Conservation (phyloP, 768 basidiomycete genomes). For the Amanita molliuscula region DNA sequence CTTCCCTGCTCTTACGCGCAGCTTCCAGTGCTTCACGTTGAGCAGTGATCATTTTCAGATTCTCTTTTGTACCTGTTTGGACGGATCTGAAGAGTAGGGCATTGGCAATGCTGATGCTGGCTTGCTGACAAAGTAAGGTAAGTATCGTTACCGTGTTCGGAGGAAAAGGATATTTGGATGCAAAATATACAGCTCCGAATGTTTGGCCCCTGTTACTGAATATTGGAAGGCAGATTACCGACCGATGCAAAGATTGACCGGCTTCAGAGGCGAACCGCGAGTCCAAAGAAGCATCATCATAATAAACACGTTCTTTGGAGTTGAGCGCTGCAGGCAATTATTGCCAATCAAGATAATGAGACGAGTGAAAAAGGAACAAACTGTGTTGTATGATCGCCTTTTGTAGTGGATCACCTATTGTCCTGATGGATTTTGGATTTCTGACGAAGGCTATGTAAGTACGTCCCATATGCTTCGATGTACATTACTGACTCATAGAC, state of each 20-base stretch:
- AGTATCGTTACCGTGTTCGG: slow-evolving; percentile 50
- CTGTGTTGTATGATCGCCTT: slow-evolving; percentile 60
- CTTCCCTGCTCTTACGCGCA: slow-evolving; percentile 59
- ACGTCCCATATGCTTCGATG: slow-evolving; percentile 1
- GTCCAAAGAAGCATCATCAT: slow-evolving; percentile 53
- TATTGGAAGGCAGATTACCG: slow-evolving; percentile 60
- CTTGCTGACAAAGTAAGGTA: slow-evolving; percentile 62
- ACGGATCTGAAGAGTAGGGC: slow-evolving; percentile 68
- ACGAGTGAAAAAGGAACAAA: slow-evolving; percentile 19
- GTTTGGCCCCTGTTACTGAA: slow-evolving; percentile 70
- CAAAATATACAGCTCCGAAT: slow-evolving; percentile 60
- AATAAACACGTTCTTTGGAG: slow-evolving; percentile 49
- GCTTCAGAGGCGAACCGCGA: slow-evolving; percentile 63
- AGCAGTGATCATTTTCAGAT: slow-evolving; percentile 67
- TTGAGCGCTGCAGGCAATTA: slow-evolving; percentile 39
- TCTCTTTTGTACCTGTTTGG: slow-evolving; percentile 63
- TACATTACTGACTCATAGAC: slow-evolving; percentile 51
- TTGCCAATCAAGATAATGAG: not conserved
- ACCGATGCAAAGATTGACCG: slow-evolving; percentile 45
- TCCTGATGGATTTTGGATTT: slow-evolving; percentile 49
- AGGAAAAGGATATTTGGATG: slow-evolving; percentile 56
- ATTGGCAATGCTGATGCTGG: slow-evolving; percentile 67
- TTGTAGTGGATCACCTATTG: slow-evolving; percentile 50
- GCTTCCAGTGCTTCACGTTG: slow-evolving; percentile 62
- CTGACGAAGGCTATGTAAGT: slow-evolving; percentile 11